Evolutionary conservation across 176 grass and related monocot species (phyloP), one percentile per base, ranked within the genome.

Genomic region (Oryza coarctata): DNA sequence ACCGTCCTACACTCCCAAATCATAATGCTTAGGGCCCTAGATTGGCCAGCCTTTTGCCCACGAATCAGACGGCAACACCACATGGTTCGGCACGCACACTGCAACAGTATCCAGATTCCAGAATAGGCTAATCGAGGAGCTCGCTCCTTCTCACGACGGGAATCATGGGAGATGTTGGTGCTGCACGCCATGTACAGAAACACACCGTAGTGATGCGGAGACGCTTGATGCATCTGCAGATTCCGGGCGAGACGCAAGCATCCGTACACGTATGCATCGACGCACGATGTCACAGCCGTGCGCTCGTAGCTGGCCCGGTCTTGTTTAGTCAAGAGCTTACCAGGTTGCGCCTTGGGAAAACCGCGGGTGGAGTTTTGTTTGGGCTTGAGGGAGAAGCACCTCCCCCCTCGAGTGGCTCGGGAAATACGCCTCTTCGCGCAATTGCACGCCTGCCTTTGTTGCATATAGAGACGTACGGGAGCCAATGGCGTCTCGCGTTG

Each of bases 121-220:
- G 55, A 25, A 60, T 60, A 60, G 20, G 55, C 55, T 25, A 60
- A 60, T 60, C n/a, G n/a, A 11, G 12, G n/a, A 60, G 55, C 3
- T 25, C 9, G 33, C 74, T 11, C 12, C 31, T 15, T 11, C 11
- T 1, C 10, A 55, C 22, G 35, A 80, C 82, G 82, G 82, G 82
- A 80, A 84, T 88, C 76, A 41, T 63, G 63, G 87, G 36, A 41
- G 12, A 62, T 61, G 69, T n/a, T 26, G 27, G 45, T 58, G 72
- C 68, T 43, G 64, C 81, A 27, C 75, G 68, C 62, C 47, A 28
- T 76, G 57, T 18, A 62, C 20, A 57, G 52, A 39, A 39, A 57
- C 52, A 25, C 23, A 50, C n/a, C n/a, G n/a, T 70, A 12, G 38
- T 35, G 71, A 64, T 6, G 67, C 13, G 5, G 22, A 40, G 26